Percentiles rank a stretch among this genome's conserved stretches.
Evolutionary conservation across 768 basidiomycete genomes (phyloP).

Genomic region (Mycena latifolia): DNA sequence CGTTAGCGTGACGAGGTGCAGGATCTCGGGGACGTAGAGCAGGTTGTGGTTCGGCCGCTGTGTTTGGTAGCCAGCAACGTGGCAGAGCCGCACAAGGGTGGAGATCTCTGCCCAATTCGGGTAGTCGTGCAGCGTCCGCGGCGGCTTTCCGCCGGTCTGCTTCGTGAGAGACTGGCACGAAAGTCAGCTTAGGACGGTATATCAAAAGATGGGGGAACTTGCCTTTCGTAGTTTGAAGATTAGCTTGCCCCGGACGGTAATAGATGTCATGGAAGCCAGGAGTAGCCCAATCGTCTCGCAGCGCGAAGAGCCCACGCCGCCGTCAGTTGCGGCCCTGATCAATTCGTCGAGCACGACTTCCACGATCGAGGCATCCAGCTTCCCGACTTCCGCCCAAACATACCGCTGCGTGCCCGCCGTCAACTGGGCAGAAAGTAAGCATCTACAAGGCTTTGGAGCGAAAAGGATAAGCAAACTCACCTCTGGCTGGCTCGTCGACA

Average conservation of each 20-base stretch:
- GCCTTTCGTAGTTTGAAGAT: slow-evolving; percentile 86
- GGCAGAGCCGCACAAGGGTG: slow-evolving; percentile 79
- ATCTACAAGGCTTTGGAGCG: not conserved
- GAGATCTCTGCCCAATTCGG: slow-evolving; percentile 87
- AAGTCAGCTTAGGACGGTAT: not conserved
- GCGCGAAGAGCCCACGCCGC: slow-evolving; percentile 79
- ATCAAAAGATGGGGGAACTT: slow-evolving; percentile 30
- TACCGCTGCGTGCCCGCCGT: slow-evolving; percentile 75
- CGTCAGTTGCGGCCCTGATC: slow-evolving; percentile 85
- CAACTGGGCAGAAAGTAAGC: slow-evolving; percentile 62
- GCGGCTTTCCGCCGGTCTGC: slow-evolving; percentile 69
- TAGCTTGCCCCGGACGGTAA: slow-evolving; percentile 82
- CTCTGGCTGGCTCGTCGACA: slow-evolving; percentile 80
- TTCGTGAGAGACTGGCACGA: slow-evolving; percentile 74
- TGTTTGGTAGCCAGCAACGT: slow-evolving; percentile 77
- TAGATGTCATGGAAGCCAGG: slow-evolving; percentile 79
- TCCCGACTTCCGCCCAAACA: slow-evolving; percentile 84
- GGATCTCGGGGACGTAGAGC: slow-evolving; percentile 85
- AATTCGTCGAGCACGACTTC: slow-evolving; percentile 86
- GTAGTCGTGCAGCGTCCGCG: slow-evolving; percentile 76
- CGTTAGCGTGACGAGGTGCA: slow-evolving; percentile 84
- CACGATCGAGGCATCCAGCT: slow-evolving; percentile 72
- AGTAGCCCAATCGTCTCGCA: slow-evolving; percentile 84
- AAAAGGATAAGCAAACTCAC: slow-evolving; percentile 50
- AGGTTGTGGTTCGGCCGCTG: slow-evolving; percentile 75